These are phyloP conservation scores for Starmerella etchellsii DNA, from an alignment of 805 yeast species.

Conservation along the genomic window DNA sequence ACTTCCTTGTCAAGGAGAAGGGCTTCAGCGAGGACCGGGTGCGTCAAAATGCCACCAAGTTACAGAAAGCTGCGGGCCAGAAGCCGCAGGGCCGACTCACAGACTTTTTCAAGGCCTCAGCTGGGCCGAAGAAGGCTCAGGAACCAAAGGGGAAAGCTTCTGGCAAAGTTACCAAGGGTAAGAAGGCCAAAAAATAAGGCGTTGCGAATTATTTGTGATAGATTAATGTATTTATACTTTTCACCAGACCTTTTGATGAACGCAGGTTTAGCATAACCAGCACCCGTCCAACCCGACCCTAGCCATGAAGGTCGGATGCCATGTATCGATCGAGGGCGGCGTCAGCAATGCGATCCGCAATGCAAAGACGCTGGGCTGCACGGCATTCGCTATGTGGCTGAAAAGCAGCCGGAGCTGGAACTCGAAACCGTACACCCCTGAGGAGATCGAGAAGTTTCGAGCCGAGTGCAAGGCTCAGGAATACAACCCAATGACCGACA, in stretches of 20 bases:
- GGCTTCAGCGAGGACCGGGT: slow-evolving; percentile 92
- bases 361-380: slow-evolving; percentile 47
- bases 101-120: slow-evolving; percentile 64
- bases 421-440: slow-evolving; percentile 58
- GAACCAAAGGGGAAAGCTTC: slow-evolving; percentile 3
- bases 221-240: too few relatives aligned
- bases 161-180: slow-evolving; percentile 8
- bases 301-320: slow-evolving; percentile 62
- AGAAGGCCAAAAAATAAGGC: slow-evolving; percentile 1
- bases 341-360: slow-evolving; percentile 55
- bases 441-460: slow-evolving; percentile 56
- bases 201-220: too few relatives aligned
- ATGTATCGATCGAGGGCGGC: slow-evolving; percentile 71
- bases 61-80: slow-evolving; percentile 68
- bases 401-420: slow-evolving; percentile 88
- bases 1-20: slow-evolving; percentile 72
- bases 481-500: slow-evolving; percentile 39
- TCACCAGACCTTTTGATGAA: too few relatives aligned
- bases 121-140: neutral
- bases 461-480: slow-evolving; percentile 47
- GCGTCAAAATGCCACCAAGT: slow-evolving; percentile 70
- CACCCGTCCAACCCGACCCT: too few relatives aligned
- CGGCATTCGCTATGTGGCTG: slow-evolving; percentile 79
- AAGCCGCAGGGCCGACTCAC: slow-evolving; percentile 88
- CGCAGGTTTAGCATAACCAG: too few relatives aligned